Percentiles rank a stretch among this genome's conserved stretches.
Conservation (phyloP, 345 rosid genomes). For the Acer negundo region DNA sequence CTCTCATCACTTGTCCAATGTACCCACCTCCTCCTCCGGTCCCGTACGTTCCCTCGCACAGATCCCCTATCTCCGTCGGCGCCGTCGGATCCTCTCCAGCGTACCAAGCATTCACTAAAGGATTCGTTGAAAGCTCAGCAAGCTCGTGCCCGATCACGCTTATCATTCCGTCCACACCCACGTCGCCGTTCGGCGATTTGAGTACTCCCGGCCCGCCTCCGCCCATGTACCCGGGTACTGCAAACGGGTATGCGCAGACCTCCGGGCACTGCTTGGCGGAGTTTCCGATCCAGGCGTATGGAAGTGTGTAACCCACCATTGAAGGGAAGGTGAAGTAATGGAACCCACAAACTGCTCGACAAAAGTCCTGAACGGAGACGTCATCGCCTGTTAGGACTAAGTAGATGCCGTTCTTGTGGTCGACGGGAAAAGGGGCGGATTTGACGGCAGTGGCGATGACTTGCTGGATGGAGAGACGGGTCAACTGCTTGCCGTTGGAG, state of each 20-base stretch:
- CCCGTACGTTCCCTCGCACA: slow-evolving; percentile 91
- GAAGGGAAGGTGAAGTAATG: slow-evolving; percentile 98
- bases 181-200: slow-evolving; percentile 76
- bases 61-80: slow-evolving; percentile 86
- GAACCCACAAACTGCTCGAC: slow-evolving; percentile 95
- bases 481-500: slow-evolving; percentile 66
- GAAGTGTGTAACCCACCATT: slow-evolving; percentile 92
- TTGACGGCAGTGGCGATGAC: slow-evolving; percentile 70
- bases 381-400: slow-evolving; percentile 73
- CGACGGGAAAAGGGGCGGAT: slow-evolving; percentile 74
- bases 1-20: slow-evolving; percentile 81
- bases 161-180: slow-evolving; percentile 92
- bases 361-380: slow-evolving; percentile 83
- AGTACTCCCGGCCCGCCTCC: slow-evolving; percentile 63
- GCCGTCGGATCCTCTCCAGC: slow-evolving; percentile 98
- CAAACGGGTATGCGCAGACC: slow-evolving; percentile 94
- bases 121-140: slow-evolving; percentile 85
- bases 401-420: slow-evolving; percentile 86
- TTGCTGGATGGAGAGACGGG: slow-evolving; percentile 79
- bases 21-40: slow-evolving; percentile 96
- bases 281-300: slow-evolving; percentile 97
- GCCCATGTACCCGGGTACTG: slow-evolving; percentile 86
- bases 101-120: slow-evolving; percentile 94
- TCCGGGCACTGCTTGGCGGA: slow-evolving; percentile 88
- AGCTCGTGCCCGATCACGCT: slow-evolving; percentile 96